Conservation (phyloP, 371 early-diverging fungal genomes). For the Mucor mucedo region DNA sequence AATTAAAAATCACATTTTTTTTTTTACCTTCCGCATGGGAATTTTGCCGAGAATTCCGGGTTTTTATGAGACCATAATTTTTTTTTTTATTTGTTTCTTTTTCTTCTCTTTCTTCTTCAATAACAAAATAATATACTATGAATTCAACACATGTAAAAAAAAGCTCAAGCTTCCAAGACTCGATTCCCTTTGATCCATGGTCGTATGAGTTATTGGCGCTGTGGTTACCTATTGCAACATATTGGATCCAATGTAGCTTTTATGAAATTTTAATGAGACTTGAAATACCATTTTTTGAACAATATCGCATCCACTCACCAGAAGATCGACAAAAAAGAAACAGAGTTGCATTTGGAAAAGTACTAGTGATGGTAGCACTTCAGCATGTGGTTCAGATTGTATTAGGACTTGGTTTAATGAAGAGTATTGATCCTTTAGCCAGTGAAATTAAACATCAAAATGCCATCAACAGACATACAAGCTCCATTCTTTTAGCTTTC, state of each 20-base stretch:
- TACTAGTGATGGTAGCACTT: constrained; percentile 56
- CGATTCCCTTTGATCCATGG: constrained; percentile 25
- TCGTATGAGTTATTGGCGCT: constrained; percentile 61
- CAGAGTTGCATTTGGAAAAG: constrained; percentile 61
- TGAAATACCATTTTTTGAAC: constrained; percentile 67
- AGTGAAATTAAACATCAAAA: constrained; percentile 21
- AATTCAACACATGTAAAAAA: constrained; percentile 8
- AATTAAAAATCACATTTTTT: no score
- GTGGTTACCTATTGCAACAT: constrained; percentile 65
- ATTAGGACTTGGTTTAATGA: constrained; percentile 33
- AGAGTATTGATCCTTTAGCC: constrained; percentile 21
- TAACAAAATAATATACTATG: background rate
- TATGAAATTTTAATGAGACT: constrained; percentile 63
- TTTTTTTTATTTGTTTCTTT: constrained; percentile 12
- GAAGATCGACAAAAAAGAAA: constrained; percentile 62
- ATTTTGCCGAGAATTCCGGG: background rate
- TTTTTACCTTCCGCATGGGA: no score
- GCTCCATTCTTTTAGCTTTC: constrained; percentile 1
- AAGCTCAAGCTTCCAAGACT: background rate
- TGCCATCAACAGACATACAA: constrained; percentile 12
- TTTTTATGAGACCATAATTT: constrained; percentile 16
- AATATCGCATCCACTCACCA: constrained; percentile 70
- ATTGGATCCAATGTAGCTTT: constrained; percentile 69
- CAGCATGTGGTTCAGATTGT: constrained; percentile 56
- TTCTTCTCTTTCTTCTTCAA: constrained; percentile 1